These are phyloP conservation scores for Ulota crispa DNA, from an alignment of 225 moss, liverwort and hornwort genomes.

Conservation along the genomic window DNA sequence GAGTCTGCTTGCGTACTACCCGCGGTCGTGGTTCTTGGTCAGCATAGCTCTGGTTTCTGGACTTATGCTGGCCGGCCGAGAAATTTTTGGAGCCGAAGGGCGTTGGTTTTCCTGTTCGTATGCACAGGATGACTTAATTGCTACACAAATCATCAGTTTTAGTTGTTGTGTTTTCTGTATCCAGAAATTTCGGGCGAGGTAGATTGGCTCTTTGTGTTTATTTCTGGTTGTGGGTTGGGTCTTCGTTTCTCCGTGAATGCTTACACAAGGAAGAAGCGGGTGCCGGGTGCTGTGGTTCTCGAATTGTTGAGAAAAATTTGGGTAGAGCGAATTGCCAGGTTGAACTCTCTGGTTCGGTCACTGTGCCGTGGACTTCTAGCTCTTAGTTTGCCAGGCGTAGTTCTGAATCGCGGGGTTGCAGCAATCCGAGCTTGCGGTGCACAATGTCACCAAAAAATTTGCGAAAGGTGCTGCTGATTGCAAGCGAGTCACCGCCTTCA, in stretches of 20 bases:
- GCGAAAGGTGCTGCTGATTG: neutral
- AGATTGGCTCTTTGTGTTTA: neutral
- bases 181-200: neutral
- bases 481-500: neutral
- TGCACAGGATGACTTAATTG: neutral
- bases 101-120: neutral
- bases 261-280: neutral
- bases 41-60: neutral
- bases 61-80: neutral
- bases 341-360: neutral
- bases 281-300: too few relatives aligned
- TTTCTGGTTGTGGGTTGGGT: neutral
- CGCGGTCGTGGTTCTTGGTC: neutral
- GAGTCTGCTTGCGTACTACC: neutral
- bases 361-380: neutral
- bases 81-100: neutral
- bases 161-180: neutral
- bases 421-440: neutral
- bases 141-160: neutral
- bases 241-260: neutral
- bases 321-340: neutral
- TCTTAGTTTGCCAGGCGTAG: neutral
- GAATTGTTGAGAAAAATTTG: neutral
- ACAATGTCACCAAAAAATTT: conserved; percentile 11
- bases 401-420: neutral